These are phyloP conservation scores for Lasiosphaeria ovina DNA, from an alignment of 495 filamentous ascomycete species.

Conservation along the genomic window DNA sequence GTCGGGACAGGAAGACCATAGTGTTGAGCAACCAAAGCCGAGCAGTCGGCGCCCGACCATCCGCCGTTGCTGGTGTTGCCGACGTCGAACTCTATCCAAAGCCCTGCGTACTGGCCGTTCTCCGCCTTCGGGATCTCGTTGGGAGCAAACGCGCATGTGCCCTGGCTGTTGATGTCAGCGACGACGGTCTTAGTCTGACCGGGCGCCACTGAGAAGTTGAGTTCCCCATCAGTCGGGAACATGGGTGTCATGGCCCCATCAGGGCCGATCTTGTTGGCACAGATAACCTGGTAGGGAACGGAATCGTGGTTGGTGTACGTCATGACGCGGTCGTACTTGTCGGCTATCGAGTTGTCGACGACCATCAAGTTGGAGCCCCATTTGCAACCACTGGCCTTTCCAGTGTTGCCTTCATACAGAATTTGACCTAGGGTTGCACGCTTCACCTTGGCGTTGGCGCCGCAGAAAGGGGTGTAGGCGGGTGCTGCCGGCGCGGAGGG, in stretches of 20 bases:
- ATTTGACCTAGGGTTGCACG: slow-evolving; percentile 37
- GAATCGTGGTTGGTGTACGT: slow-evolving; percentile 33
- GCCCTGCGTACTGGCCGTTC: slow-evolving; percentile 30
- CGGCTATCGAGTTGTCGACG: slow-evolving; percentile 34
- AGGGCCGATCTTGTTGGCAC: slow-evolving; percentile 41
- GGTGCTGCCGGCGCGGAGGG: not conserved
- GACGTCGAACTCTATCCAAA: slow-evolving; percentile 40
- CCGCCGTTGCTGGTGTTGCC: slow-evolving; percentile 33
- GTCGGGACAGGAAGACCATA: slow-evolving; percentile 33
- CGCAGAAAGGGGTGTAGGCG: slow-evolving; percentile 29
- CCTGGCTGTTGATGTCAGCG: slow-evolving; percentile 35
- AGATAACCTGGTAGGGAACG: slow-evolving; percentile 28
- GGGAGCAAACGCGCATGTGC: slow-evolving; percentile 31
- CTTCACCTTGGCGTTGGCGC: slow-evolving; percentile 28
- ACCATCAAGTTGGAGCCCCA: slow-evolving; percentile 41
- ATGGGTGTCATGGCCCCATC: slow-evolving; percentile 30
- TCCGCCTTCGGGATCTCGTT: slow-evolving; percentile 22
- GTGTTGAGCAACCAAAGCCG: slow-evolving; percentile 32
- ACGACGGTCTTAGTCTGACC: slow-evolving; percentile 37
- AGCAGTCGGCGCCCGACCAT: slow-evolving; percentile 41
- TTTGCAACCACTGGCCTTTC: slow-evolving; percentile 25
- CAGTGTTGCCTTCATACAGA: slow-evolving; percentile 36
- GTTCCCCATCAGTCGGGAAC: slow-evolving; percentile 27
- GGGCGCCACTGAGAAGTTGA: slow-evolving; percentile 32
- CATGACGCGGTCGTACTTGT: slow-evolving; percentile 37